Evolutionary conservation across 805 yeast species (phyloP).

Genomic region (Peterozyma toletana): DNA sequence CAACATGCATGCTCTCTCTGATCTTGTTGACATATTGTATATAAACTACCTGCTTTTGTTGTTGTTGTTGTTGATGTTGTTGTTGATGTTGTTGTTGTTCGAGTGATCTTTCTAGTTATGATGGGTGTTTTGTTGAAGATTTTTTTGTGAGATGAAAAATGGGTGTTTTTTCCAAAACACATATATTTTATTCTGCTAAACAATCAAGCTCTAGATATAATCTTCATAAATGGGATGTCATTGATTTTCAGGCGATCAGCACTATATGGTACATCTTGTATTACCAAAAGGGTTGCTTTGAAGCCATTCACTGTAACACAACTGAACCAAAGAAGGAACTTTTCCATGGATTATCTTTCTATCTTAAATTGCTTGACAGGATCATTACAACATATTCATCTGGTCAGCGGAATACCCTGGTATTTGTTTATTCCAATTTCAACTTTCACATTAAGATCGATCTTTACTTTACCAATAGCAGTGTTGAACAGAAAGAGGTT

Average conservation of each 20-base stretch:
- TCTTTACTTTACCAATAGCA: slow-evolving; percentile 74
- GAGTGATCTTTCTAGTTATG: no score
- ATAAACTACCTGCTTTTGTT: not conserved
- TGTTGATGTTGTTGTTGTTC: no score
- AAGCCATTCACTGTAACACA: not conserved
- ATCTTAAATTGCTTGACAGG: slow-evolving; percentile 15
- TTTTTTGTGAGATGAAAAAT: no score
- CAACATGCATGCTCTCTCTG: slow-evolving; percentile 94
- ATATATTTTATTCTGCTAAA: no score
- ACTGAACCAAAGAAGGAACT: slow-evolving; percentile 8
- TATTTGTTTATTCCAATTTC: slow-evolving; percentile 68
- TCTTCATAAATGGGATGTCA: no score
- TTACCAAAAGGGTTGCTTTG: not conserved
- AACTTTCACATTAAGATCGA: slow-evolving; percentile 57
- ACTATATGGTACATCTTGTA: no score
- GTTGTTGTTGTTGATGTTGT: no score
- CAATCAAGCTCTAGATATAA: no score
- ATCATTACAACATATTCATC: slow-evolving; percentile 40
- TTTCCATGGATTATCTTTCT: slow-evolving; percentile 14
- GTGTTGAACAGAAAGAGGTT: slow-evolving; percentile 62
- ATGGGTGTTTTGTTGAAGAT: no score
- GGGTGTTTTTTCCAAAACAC: no score
- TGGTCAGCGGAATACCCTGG: slow-evolving; percentile 70
- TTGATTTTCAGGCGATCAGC: no score
- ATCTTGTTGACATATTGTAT: slow-evolving; percentile 34